Evolutionary conservation across 2,329 filamentous ascomycete genomes (phyloP).

Genomic region (Aspergillus quadricinctus): DNA sequence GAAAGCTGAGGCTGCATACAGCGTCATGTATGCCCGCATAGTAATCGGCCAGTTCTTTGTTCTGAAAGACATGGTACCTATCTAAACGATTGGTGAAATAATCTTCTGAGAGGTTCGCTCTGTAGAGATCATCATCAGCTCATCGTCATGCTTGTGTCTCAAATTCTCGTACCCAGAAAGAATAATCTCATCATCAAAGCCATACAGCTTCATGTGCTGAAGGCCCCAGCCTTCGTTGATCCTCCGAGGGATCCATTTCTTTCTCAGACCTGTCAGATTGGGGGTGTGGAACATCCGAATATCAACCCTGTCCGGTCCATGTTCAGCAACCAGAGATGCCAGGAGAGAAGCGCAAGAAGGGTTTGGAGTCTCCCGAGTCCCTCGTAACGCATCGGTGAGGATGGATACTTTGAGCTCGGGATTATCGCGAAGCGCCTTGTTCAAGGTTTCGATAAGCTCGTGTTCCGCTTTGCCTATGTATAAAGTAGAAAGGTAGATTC

Average conservation of each 20-base stretch:
- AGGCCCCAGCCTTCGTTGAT: slow-evolving; percentile 98
- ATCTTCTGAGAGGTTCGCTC: slow-evolving; percentile 83
- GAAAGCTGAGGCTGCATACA: slow-evolving; percentile 76
- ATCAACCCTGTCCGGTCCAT: slow-evolving; percentile 79
- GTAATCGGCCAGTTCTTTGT: slow-evolving; percentile 73
- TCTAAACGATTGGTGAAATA: slow-evolving; percentile 97
- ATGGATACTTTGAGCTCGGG: slow-evolving; percentile 78
- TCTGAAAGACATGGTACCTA: slow-evolving; percentile 86
- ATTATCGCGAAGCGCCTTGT: slow-evolving; percentile 68
- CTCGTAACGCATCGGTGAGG: slow-evolving; percentile 83
- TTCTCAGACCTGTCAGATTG: slow-evolving; percentile 81
- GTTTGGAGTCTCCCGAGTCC: slow-evolving; percentile 82
- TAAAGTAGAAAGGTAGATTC: slow-evolving; percentile 90
- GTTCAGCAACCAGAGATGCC: slow-evolving; percentile 75
- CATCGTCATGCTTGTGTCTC: background rate
- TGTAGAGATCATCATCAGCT: slow-evolving; percentile 24
- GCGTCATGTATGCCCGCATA: slow-evolving; percentile 73
- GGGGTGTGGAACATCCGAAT: slow-evolving; percentile 98
- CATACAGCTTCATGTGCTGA: slow-evolving; percentile 99
- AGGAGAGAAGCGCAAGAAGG: slow-evolving; percentile 85
- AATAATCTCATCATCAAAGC: slow-evolving; percentile 90
- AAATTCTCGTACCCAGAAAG: slow-evolving; percentile 66
- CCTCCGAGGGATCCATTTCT: slow-evolving; percentile 76
- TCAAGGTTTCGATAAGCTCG: slow-evolving; percentile 77
- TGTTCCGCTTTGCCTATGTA: slow-evolving; percentile 93